Base-by-base conservation (phyloP, 225 moss, liverwort and hornwort genomes). In the Physcomitrellopsis africana region DNA sequence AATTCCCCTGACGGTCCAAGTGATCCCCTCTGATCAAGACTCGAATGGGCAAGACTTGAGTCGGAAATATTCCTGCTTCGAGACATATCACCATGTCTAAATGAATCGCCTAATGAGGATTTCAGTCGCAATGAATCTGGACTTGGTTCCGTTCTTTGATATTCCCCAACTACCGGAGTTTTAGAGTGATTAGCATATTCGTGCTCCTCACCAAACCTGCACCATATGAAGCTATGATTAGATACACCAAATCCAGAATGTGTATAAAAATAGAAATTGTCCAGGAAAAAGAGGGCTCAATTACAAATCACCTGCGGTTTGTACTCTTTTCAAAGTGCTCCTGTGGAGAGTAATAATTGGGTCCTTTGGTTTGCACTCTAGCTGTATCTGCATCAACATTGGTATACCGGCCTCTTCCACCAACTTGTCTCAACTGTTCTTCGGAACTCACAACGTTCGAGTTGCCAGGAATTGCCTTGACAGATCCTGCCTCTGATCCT, bases 131-230 rank as follows among this genome's bases (percentile, higher is more conserved):
- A 16, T 44, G 68, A 62, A 55, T 81, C 75, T 64, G 75, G 75
- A 63, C 18, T 76, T 10, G 72, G 66, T 27, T 72, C 84, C 56
- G 76, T 74, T 71, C 60, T 61, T 72, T 78, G 81, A 75, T 77
- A 42, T 11, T 78, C 84, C 42, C 63, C 68, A 72, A 62, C 60
- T 56, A 76, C 42, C 17, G 42, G 49, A 42, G 48, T 70, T 74
- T 66, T 67, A 66, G 70, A 29, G 7, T 60, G 67, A 58, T 45
- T 72, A n/a, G 63, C 56, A 49, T 70, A 76, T 45, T 84, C 74
- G 78, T 70, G 67, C 56, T 61, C 70, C 71, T 84, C 81, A 72
- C 75, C 63, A 51, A 78, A 78, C 78, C 84, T 84, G 81, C 71
- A 75, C 67, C 22, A 78, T 68, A 41, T 32, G 52, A 60, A 3